phyloP scores from a whole-genome alignment of 164 flowering plant genomes.

The Aristolochia fimbriata region DNA sequence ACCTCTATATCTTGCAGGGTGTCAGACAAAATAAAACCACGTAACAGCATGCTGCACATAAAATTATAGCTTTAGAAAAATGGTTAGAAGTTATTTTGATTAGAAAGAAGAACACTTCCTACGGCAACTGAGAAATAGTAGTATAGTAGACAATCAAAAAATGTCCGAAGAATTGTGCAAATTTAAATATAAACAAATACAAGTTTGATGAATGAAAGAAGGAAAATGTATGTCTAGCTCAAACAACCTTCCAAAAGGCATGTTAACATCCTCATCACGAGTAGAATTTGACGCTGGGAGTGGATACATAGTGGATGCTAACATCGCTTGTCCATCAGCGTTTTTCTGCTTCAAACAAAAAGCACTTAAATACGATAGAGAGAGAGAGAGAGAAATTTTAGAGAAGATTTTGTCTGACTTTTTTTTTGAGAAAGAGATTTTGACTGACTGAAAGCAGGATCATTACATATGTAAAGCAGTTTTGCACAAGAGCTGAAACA shows the following conservation, averaged over 20 bases:
- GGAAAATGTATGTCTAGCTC: too few species aligned
- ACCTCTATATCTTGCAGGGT: conserved; percentile 91
- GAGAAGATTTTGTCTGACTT: too few species aligned
- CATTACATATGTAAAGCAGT: too few species aligned
- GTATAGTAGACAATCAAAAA: too few species aligned
- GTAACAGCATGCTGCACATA: conserved; percentile 75
- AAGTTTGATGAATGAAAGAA: background rate
- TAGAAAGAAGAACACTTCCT: too few species aligned
- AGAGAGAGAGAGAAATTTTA: conserved; percentile 4
- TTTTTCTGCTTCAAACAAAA: conserved; percentile 45
- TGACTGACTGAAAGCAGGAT: too few species aligned
- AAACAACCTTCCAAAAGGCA: conserved; percentile 89
- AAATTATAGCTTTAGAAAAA: background rate
- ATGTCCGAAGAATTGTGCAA: too few species aligned
- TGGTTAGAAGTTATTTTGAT: too few species aligned
- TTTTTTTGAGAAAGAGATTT: background rate
- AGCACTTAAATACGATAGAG: conserved; percentile 1
- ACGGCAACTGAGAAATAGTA: too few species aligned
- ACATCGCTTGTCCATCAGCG: conserved; percentile 64
- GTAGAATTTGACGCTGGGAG: conserved; percentile 34
- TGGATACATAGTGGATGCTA: conserved; percentile 72
- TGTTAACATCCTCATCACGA: conserved; percentile 59
- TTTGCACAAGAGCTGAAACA: too few species aligned
- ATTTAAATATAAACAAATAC: background rate
- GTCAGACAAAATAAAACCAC: conserved; percentile 63